phyloP scores from a whole-genome alignment of 345 rosid species.

The Raphanus raphanistrum region DNA sequence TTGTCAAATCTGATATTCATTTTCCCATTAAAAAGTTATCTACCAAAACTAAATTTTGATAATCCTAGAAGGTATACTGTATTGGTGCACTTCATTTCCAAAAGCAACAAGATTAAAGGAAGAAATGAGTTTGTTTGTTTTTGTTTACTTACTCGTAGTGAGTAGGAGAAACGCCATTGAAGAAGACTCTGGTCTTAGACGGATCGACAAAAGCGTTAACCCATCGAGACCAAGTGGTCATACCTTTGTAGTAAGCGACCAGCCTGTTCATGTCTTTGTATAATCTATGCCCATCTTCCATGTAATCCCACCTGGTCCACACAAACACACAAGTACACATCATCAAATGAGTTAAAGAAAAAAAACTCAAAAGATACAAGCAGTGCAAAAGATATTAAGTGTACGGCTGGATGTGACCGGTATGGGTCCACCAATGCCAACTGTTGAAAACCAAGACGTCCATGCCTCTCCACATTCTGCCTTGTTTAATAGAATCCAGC shows the following conservation, averaged over 20 bases:
- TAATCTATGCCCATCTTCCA: constrained; percentile 58
- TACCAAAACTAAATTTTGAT: too few species aligned
- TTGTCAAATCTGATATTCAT: too few species aligned
- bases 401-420: constrained; percentile 69
- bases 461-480: constrained; percentile 78
- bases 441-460: constrained; percentile 83
- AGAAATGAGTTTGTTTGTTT: neutral
- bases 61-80: too few species aligned
- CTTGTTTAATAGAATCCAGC: constrained; percentile 66
- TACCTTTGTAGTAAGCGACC: constrained; percentile 75
- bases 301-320: constrained; percentile 68
- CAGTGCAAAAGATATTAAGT: neutral
- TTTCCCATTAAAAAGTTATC: too few species aligned
- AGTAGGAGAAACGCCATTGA: constrained; percentile 77
- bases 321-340: constrained; percentile 1
- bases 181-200: constrained; percentile 73
- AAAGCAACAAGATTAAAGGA: neutral
- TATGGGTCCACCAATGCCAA: constrained; percentile 98
- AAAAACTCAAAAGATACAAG: neutral
- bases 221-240: constrained; percentile 98
- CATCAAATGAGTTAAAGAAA: neutral
- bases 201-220: constrained; percentile 65
- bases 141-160: constrained; percentile 72
- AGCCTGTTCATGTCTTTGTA: constrained; percentile 84
- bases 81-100: neutral